Base-by-base conservation (phyloP, 805 yeast genomes). In the Yarrowia divulgata region DNA sequence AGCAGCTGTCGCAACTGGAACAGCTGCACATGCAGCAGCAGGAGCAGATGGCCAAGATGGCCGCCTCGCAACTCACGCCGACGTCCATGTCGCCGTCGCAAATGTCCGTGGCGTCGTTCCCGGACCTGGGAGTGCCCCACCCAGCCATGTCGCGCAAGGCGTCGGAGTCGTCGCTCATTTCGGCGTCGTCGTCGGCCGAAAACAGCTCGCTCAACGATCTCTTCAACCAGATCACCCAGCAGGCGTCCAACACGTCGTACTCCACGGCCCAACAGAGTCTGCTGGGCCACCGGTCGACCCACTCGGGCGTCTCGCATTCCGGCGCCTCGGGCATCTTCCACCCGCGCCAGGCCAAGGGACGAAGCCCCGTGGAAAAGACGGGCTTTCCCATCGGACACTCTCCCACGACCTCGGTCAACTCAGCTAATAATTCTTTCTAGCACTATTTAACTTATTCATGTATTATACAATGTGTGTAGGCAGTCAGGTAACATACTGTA, bases 91-190 rank as follows among this genome's bases (percentile, higher is more conserved):
- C 66, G 3, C 66, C 66, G 8, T 60, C 66, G n/a, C 66, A 43
- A 34, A 42, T 57, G 48, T 57, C 64, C 7, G 49, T 57, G 49
- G 49, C 64, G 8, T 57, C 64, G 3, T 57, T 42, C 64, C 48
- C 64, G 40, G 64, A 57, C 64, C 64, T 57, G 18, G 49, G 49
- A 57, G 37, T 57, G 9, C 64, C 64, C 32, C 64, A 57, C 4
- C 64, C 64, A 29, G 64, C 64, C 64, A 57, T 60, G 45, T 60
- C 66, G 42, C 50, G 66, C 45, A 60, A 60, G 52, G 66, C 52
- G 12, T 60, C 66, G 4, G 66, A 45, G 42, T 18, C 50, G 14
- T 43, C 52, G 8, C 42, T 60, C 23, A 18, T 10, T 8, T 60
- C 66, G 2, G 66, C 42, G 18, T 14, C 49, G 7, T 43, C 66